Percentiles rank a stretch among this genome's conserved stretches.
Evolutionary conservation across 192 early-diverging fungal genomes (phyloP).

Genomic region (Spizellomyces sp.): DNA sequence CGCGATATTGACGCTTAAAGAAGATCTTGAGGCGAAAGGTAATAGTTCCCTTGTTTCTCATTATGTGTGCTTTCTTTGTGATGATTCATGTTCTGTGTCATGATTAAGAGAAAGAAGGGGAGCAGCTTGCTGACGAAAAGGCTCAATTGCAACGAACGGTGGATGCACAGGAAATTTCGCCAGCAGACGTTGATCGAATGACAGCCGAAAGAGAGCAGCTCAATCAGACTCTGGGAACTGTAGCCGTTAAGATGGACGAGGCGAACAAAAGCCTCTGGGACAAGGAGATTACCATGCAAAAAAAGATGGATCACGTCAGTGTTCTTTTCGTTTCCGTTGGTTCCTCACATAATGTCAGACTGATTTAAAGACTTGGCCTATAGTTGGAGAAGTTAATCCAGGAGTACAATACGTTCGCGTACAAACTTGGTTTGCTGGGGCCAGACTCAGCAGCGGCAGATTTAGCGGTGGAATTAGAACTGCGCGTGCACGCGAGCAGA

Average conservation of each 20-base stretch:
- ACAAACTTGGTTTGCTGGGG: slow-evolving; percentile 42
- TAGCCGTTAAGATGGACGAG: slow-evolving; percentile 61
- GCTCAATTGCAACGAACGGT: slow-evolving; percentile 61
- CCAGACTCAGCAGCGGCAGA: slow-evolving; percentile 1
- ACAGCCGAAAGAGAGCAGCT: slow-evolving; percentile 75
- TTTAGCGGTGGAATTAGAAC: slow-evolving; percentile 43
- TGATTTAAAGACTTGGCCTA: neutral
- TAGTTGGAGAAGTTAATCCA: slow-evolving; percentile 54
- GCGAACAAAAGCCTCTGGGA: slow-evolving; percentile 62
- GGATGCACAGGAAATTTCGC: slow-evolving; percentile 74
- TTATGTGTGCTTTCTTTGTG: neutral
- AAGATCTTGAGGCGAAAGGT: slow-evolving; percentile 39
- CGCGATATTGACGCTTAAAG: slow-evolving; percentile 41
- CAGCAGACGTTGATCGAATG: slow-evolving; percentile 82
- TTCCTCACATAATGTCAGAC: neutral
- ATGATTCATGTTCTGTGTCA: neutral
- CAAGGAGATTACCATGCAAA: slow-evolving; percentile 69
- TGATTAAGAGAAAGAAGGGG: slow-evolving; percentile 41
- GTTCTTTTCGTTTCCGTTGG: neutral
- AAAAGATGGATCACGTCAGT: slow-evolving; percentile 62
- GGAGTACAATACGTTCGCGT: slow-evolving; percentile 53
- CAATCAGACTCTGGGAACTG: slow-evolving; percentile 48
- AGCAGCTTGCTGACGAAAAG: slow-evolving; percentile 55
- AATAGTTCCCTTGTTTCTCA: neutral
- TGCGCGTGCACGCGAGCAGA: slow-evolving; percentile 37